These are phyloP conservation scores for Lasiodiplodia citricola DNA, from an alignment of 2,329 filamentous ascomycete genomes.

Conservation along the genomic window DNA sequence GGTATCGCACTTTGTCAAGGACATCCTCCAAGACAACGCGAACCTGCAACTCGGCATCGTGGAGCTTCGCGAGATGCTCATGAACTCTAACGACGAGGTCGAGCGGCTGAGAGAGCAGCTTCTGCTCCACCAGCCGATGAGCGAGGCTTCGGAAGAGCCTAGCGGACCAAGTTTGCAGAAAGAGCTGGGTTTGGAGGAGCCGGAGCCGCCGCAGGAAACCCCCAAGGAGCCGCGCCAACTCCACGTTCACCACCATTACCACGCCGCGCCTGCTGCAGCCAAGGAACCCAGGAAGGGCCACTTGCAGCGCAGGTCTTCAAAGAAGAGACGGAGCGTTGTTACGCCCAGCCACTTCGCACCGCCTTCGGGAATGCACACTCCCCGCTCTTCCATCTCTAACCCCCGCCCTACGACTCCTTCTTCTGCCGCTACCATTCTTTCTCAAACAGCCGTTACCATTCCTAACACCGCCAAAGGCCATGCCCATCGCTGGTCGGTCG, in stretches of 20 bases:
- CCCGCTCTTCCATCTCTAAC: constrained; percentile 44
- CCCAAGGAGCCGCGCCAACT: constrained; percentile 50
- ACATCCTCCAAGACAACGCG: constrained; percentile 93
- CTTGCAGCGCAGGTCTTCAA: constrained; percentile 65
- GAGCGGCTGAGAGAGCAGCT: constrained; percentile 84
- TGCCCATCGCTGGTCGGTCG: constrained; percentile 65
- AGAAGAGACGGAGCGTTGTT: constrained; percentile 73
- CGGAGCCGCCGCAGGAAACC: constrained; percentile 17
- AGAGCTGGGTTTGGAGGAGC: constrained; percentile 64
- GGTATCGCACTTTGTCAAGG: constrained; percentile 95
- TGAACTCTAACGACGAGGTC: constrained; percentile 92
- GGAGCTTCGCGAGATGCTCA: constrained; percentile 87
- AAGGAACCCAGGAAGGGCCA: constrained; percentile 46
- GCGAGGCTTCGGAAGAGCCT: constrained; percentile 42
- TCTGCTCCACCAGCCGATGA: constrained; percentile 73
- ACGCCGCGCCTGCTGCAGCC: constrained; percentile 48
- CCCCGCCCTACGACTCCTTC: constrained; percentile 50
- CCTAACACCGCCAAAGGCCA: constrained; percentile 48
- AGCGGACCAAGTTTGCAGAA: constrained; percentile 66
- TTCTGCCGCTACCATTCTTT: constrained; percentile 64
- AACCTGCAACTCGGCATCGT: constrained; percentile 90
- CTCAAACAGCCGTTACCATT: constrained; percentile 65
- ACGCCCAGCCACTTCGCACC: constrained; percentile 58
- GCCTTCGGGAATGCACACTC: constrained; percentile 45
- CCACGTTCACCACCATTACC: constrained; percentile 95